A percentile compares a stretch with the other conserved stretches of the same genome.
phyloP scores from a whole-genome alignment of 257 asterid genomes.

The Solanum sejunctum region DNA sequence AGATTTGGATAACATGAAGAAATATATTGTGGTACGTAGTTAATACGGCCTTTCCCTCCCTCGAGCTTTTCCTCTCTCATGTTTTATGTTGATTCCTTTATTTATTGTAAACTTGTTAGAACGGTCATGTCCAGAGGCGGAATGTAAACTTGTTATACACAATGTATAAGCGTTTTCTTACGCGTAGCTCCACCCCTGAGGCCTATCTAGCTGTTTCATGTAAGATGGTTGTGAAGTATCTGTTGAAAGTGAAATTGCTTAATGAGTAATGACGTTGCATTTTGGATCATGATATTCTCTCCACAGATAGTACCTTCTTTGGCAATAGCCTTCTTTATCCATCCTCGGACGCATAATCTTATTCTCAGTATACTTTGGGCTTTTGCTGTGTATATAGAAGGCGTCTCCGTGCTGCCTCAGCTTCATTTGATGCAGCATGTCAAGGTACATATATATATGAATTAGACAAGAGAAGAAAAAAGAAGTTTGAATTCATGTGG shows the following conservation, averaged over 20 bases:
- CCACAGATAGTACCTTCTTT: constrained; percentile 52
- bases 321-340: constrained; percentile 44
- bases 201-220: not conserved
- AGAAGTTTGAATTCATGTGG: not conserved
- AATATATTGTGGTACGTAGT: constrained; percentile 50
- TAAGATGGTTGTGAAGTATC: not conserved
- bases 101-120: not conserved
- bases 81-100: not conserved
- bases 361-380: constrained; percentile 65
- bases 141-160: no score
- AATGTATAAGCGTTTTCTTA: not conserved
- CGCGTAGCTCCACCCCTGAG: not conserved
- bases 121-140: not conserved
- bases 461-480: not conserved
- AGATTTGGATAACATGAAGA: constrained; percentile 59
- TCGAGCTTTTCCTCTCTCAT: not conserved
- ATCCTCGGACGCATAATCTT: constrained; percentile 44
- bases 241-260: not conserved
- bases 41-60: not conserved
- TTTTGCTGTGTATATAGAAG: constrained; percentile 65
- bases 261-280: not conserved
- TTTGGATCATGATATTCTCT: not conserved
- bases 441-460: constrained; percentile 31
- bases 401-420: constrained; percentile 75
- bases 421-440: constrained; percentile 86